These are phyloP conservation scores for Fusarium sp. DNA, from an alignment of 2,329 filamentous ascomycete genomes.

Conservation along the genomic window DNA sequence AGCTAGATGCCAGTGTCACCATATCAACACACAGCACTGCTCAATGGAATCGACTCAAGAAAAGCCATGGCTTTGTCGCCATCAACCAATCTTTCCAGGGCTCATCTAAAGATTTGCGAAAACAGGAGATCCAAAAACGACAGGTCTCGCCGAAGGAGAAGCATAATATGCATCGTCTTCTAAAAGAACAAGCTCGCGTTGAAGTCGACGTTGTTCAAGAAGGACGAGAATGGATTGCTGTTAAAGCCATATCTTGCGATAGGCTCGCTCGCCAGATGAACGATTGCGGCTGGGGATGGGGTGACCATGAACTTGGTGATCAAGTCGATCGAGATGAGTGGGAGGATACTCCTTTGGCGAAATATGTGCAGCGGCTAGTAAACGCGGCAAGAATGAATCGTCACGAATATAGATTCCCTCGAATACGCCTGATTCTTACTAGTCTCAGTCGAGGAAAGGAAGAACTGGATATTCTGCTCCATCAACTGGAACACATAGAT, in stretches of 20 bases:
- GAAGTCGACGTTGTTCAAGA: conserved; percentile 52
- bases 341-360: conserved; percentile 50
- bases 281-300: conserved; percentile 57
- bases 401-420: conserved; percentile 52
- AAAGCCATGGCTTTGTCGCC: conserved; percentile 46
- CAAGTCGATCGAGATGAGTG: conserved; percentile 49
- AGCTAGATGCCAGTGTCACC: conserved; percentile 42
- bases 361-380: conserved; percentile 48
- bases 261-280: conserved; percentile 54
- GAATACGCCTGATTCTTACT: conserved; percentile 51
- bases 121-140: conserved; percentile 36
- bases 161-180: conserved; percentile 44
- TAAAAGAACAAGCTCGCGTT: conserved; percentile 50
- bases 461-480: conserved; percentile 48
- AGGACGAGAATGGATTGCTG: conserved; percentile 50
- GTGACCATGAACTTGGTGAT: conserved; percentile 48
- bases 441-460: conserved; percentile 46
- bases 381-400: conserved; percentile 52
- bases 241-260: conserved; percentile 47
- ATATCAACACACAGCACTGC: conserved; percentile 34
- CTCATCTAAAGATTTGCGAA: conserved; percentile 44
- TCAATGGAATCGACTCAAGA: conserved; percentile 50
- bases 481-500: conserved; percentile 46
- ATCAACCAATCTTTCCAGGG: conserved; percentile 50
- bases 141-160: conserved; percentile 42